Base-by-base conservation (phyloP, 2,329 filamentous ascomycete genomes). In the Lecanicillium sp. region DNA sequence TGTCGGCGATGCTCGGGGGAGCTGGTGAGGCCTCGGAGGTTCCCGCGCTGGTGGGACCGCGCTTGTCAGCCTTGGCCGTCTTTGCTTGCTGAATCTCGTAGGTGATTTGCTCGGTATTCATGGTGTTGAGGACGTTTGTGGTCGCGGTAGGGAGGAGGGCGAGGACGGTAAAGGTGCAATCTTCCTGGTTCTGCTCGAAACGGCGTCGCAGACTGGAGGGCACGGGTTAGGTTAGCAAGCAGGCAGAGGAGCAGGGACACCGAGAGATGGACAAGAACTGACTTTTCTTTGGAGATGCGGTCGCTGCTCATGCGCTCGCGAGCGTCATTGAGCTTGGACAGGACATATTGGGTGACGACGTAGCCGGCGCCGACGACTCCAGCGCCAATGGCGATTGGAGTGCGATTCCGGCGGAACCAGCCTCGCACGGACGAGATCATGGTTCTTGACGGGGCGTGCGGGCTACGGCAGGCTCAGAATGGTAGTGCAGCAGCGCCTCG, bases 171-270 rank as follows among this genome's bases (percentile, higher is more conserved):
- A 94, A 96, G 34, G 90, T 96, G 65, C 92, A 98, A 64, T 98
- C 92, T 59, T 95, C 90, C 60, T 98, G 92, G 62, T 98, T 98
- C 64, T 98, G 92, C 61, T 97, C 87, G 65, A 98, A 98, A 56
- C 92, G 85, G 43, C 92, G 84, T 37, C 89, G 88, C 45, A 98
- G 77, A 62, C 90, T 97, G 53, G n/a, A n/a, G n/a, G n/a, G n/a
- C n/a, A n/a, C n/a, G n/a, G n/a, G n/a, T n/a, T n/a, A n/a, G n/a
- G n/a, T n/a, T n/a, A n/a, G n/a, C n/a, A n/a, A n/a, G n/a, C n/a
- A n/a, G n/a, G n/a, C n/a, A n/a, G n/a, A n/a, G n/a, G n/a, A n/a
- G n/a, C n/a, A n/a, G n/a, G n/a, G n/a, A n/a, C n/a, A n/a, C n/a
- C n/a, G n/a, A n/a, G n/a, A n/a, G n/a, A n/a, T n/a, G n/a, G n/a